Conservation (phyloP, 805 yeast genomes). For the Metahyphopichia silvanorum region DNA sequence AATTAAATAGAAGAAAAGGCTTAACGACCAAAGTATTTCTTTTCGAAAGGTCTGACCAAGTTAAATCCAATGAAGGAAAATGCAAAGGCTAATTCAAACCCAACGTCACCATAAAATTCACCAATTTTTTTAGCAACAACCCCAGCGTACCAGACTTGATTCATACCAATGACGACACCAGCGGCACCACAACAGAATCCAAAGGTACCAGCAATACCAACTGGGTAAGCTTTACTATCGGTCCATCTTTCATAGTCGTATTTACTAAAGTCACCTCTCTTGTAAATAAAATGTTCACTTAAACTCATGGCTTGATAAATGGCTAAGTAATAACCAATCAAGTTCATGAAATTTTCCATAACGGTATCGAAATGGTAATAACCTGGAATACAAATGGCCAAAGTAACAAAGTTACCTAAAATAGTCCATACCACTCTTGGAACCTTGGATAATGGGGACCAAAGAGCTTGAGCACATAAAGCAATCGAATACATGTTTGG, state of each 20-base stretch:
- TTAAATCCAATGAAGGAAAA: conserved; percentile 66
- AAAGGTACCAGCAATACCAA: conserved; percentile 73
- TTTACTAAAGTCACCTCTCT: conserved; percentile 53
- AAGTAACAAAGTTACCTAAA: conserved; percentile 66
- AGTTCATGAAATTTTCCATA: conserved; percentile 84
- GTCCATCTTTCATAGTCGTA: conserved; percentile 65
- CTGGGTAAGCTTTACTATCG: conserved; percentile 57
- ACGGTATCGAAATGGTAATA: conserved; percentile 69
- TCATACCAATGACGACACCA: conserved; percentile 86
- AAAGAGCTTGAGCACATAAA: conserved; percentile 79
- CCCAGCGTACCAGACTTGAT: conserved; percentile 81
- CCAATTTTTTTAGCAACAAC: conserved; percentile 63
- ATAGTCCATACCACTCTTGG: conserved; percentile 87
- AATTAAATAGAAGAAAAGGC: too few species aligned
- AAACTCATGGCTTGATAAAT: conserved; percentile 72
- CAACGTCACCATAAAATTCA: conserved; percentile 76
- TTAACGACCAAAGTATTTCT: conserved; percentile 56
- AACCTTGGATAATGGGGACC: conserved; percentile 68
- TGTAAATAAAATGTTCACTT: conserved; percentile 83
- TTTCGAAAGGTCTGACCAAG: conserved; percentile 59
- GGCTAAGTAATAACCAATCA: conserved; percentile 88
- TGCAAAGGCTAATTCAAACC: conserved; percentile 70
- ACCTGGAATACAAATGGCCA: conserved; percentile 89
- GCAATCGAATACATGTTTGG: conserved; percentile 94
- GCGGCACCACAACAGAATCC: conserved; percentile 83